Conservation (phyloP, 192 early-diverging fungal genomes). For the Anaeromyces robustus region DNA sequence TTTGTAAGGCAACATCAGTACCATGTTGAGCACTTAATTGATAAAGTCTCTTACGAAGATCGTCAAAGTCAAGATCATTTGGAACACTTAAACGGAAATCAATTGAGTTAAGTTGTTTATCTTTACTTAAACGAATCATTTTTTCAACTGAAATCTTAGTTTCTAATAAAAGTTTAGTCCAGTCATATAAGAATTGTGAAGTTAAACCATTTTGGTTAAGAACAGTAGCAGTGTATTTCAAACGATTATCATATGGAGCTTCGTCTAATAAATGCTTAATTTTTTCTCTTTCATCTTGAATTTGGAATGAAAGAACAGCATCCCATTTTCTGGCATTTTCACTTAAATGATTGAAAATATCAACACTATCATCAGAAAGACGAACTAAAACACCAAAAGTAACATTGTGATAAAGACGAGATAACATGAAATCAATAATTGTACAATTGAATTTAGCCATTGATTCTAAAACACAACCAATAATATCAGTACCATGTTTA, state of each 20-base stretch:
- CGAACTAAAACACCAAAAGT: slow-evolving; percentile 79
- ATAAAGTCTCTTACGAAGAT: slow-evolving; percentile 53
- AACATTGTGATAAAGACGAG: slow-evolving; percentile 82
- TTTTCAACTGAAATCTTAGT: slow-evolving; percentile 75
- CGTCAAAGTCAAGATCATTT: slow-evolving; percentile 37
- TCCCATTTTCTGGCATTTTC: slow-evolving; percentile 70
- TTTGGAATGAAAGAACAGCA: slow-evolving; percentile 66
- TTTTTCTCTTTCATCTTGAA: slow-evolving; percentile 32
- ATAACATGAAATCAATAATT: slow-evolving; percentile 76
- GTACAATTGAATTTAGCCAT: slow-evolving; percentile 55
- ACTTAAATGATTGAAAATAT: slow-evolving; percentile 61
- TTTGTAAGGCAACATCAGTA: slow-evolving; percentile 76
- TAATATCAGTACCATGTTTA: slow-evolving; percentile 82
- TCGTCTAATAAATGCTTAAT: slow-evolving; percentile 48
- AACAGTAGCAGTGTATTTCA: slow-evolving; percentile 75
- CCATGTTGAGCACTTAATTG: slow-evolving; percentile 37
- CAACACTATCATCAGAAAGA: slow-evolving; percentile 53
- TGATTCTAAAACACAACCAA: slow-evolving; percentile 62
- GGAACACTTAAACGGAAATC: slow-evolving; percentile 60
- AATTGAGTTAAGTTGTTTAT: slow-evolving; percentile 47
- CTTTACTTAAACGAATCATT: slow-evolving; percentile 36
- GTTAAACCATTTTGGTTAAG: slow-evolving; percentile 68
- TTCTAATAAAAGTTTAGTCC: slow-evolving; percentile 58
- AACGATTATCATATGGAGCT: slow-evolving; percentile 68
- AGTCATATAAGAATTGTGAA: slow-evolving; percentile 59